A percentile compares a stretch with the other conserved stretches of the same genome.
phyloP scores from a whole-genome alignment of 176 grass and related monocot species.

The Eleusine coracana region DNA sequence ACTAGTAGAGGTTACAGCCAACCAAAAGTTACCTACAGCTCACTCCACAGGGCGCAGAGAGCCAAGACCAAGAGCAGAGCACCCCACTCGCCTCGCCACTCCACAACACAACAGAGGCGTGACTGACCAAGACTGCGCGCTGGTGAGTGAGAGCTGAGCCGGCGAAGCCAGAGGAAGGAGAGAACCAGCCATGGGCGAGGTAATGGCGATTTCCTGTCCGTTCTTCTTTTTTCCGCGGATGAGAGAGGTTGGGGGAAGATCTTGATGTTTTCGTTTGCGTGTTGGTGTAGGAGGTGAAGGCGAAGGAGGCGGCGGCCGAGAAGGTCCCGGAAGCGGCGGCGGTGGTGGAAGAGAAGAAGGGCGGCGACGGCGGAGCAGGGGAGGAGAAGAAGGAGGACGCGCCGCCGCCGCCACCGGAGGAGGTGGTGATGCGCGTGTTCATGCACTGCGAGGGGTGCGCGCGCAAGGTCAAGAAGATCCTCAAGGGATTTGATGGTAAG shows the following conservation, averaged over 20 bases:
- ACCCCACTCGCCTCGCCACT: background rate
- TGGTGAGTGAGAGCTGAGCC: background rate
- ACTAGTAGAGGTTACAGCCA: constrained; percentile 18
- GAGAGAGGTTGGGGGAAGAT: constrained; percentile 7
- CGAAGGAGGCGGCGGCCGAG: constrained; percentile 17
- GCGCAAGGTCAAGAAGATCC: constrained; percentile 55
- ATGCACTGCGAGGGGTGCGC: constrained; percentile 69
- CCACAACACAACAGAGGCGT: constrained; percentile 2
- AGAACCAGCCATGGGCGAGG: constrained; percentile 40
- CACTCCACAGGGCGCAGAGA: constrained; percentile 9
- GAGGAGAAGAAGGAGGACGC: constrained; percentile 13
- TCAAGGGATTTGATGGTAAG: constrained; percentile 59
- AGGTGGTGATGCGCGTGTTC: constrained; percentile 59
- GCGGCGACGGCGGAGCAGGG: background rate
- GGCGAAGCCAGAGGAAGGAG: background rate
- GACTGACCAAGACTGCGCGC: constrained; percentile 11
- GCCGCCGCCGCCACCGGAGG: constrained; percentile 45
- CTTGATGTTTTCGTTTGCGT: constrained; percentile 9
- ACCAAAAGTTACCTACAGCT: constrained; percentile 34
- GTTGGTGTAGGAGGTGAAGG: constrained; percentile 49
- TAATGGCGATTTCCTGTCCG: constrained; percentile 13
- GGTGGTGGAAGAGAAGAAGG: constrained; percentile 23
- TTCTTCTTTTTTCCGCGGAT: background rate
- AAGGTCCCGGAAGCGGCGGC: background rate
- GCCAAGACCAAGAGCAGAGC: background rate